phyloP scores from a whole-genome alignment of 306 rosid species.

The Cicer judaicum region DNA sequence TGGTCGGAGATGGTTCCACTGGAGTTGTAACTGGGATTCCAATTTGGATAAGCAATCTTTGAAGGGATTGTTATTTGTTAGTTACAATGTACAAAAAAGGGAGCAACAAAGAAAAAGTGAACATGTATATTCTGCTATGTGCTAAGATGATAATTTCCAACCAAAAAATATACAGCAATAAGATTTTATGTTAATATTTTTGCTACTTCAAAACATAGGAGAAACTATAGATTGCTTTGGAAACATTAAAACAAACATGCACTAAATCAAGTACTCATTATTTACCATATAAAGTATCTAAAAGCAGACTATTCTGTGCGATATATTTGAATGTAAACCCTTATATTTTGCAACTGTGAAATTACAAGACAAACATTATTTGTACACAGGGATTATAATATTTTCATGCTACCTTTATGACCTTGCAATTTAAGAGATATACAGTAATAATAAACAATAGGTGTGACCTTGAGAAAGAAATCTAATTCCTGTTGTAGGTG shows the following conservation, averaged over 20 bases:
- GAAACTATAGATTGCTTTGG: neutral
- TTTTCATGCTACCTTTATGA: constrained; percentile 35
- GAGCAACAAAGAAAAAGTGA: neutral
- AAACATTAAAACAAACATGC: neutral
- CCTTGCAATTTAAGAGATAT: constrained; percentile 21
- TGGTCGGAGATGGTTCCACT: neutral
- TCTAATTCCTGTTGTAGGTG: neutral
- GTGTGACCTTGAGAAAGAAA: constrained; percentile 4
- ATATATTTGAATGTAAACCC: constrained; percentile 14
- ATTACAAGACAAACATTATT: constrained; percentile 25
- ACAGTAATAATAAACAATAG: constrained; percentile 15
- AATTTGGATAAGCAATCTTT: constrained; percentile 38
- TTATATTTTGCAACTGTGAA: constrained; percentile 6
- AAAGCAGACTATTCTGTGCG: neutral
- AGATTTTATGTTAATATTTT: neutral
- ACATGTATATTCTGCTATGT: neutral
- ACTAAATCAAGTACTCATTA: neutral
- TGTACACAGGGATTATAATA: constrained; percentile 21
- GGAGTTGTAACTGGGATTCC: constrained; percentile 60
- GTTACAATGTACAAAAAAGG: too few relatives aligned
- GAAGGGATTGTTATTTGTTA: neutral
- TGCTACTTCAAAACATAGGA: neutral
- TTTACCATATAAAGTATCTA: neutral
- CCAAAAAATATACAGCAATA: too few relatives aligned
- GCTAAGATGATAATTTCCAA: too few relatives aligned